These are phyloP conservation scores for Quercus dentata DNA, from an alignment of 306 rosid genomes.

Conservation along the genomic window DNA sequence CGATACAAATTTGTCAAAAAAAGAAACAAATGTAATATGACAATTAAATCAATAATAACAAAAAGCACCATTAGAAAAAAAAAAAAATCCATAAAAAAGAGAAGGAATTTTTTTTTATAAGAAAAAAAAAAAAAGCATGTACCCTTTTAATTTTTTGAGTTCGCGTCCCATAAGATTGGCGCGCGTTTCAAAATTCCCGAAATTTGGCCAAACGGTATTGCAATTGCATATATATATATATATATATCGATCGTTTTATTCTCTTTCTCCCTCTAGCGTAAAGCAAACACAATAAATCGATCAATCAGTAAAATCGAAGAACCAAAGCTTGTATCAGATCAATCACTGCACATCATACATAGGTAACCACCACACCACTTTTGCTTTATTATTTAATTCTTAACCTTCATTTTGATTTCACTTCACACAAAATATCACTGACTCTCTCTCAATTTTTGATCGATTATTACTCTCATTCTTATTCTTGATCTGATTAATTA, in stretches of 20 bases:
- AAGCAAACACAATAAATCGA: background rate
- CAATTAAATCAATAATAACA: too few relatives aligned
- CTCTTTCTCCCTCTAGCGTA: background rate
- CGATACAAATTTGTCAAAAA: too few relatives aligned
- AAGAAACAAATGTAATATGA: too few relatives aligned
- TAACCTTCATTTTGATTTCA: background rate
- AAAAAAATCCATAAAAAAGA: too few relatives aligned
- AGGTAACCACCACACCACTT: background rate
- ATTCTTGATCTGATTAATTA: background rate
- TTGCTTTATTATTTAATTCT: background rate
- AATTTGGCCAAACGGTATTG: background rate
- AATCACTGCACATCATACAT: background rate
- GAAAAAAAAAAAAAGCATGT: too few relatives aligned
- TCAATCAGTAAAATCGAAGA: background rate
- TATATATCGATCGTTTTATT: background rate
- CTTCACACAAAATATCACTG: background rate
- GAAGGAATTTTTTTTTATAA: too few relatives aligned
- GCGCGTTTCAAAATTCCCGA: constrained; percentile 23
- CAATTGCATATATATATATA: too few relatives aligned
- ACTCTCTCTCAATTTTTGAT: background rate
- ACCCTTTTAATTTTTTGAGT: too few relatives aligned
- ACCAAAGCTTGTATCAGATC: background rate
- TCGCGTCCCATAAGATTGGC: constrained; percentile 9
- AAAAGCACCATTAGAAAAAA: too few relatives aligned
- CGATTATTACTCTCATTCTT: background rate